Conservation (phyloP, 106 monocot species). For the Vanilla planifolia region DNA sequence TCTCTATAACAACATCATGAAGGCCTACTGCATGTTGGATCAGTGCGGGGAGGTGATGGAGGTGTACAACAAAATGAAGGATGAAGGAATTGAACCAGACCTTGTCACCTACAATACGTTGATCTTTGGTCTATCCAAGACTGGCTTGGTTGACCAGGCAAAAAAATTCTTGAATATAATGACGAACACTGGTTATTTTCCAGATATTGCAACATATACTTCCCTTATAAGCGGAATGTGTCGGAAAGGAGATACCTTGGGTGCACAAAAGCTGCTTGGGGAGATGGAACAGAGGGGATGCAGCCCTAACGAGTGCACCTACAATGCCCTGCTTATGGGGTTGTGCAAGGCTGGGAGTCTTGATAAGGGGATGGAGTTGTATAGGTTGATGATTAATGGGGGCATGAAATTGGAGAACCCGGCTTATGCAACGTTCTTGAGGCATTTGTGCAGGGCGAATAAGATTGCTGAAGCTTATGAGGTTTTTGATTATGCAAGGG, state of each 20-base stretch:
- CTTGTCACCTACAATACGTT: conserved; percentile 88
- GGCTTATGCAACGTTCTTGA: conserved; percentile 68
- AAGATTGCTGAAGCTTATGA: conserved; percentile 73
- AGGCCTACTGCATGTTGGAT: conserved; percentile 65
- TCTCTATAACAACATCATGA: conserved; percentile 88
- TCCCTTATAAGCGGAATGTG: conserved; percentile 91
- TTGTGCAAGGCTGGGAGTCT: conserved; percentile 66
- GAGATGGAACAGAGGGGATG: conserved; percentile 90
- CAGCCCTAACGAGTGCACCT: conserved; percentile 76
- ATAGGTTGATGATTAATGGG: conserved; percentile 39
- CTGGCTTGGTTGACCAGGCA: conserved; percentile 70
- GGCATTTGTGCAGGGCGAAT: conserved; percentile 49
- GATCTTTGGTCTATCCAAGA: conserved; percentile 73
- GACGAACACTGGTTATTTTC: conserved; percentile 55
- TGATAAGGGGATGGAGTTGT: conserved; percentile 69
- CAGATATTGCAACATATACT: conserved; percentile 75
- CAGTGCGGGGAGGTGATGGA: conserved; percentile 67
- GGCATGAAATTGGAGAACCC: conserved; percentile 71
- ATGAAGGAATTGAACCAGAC: conserved; percentile 83
- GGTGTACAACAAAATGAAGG: conserved; percentile 85
- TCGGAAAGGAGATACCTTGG: conserved; percentile 70
- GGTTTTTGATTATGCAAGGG: conserved; percentile 82
- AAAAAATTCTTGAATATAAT: conserved; percentile 63
- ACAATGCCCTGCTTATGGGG: conserved; percentile 82
- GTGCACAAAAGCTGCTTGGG: conserved; percentile 44